Evolutionary conservation across 805 yeast species (phyloP), one percentile per base, ranked within the genome.

Genomic region (Spathaspora boniae): DNA sequence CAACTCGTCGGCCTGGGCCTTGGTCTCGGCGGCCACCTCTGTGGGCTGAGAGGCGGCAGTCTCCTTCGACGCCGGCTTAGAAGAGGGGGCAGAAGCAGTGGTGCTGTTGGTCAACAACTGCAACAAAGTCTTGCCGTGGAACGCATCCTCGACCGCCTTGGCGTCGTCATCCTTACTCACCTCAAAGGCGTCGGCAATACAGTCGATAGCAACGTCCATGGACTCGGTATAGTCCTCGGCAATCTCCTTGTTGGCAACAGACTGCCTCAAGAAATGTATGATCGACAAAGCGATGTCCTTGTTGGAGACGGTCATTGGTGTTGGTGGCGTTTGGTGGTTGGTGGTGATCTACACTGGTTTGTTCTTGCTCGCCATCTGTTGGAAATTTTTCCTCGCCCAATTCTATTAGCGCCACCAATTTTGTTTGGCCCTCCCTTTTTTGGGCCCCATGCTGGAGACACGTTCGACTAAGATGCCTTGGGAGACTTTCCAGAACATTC

Each of bases 181-280:
- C 33, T 70, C 80, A 56, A 82, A 91, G 8, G 95, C 87, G 50
- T 89, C 98, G 16, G 85, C 77, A 39, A 93, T 77, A 67, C 97
- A 87, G 54, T 87, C 96, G 46, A 88, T 74, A 42, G 98, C 98
- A 34, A 91, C 95, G 46, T 88, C 96, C 48, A 91, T 70, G 7
- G 96, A 86, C 48, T 93, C 98, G 38, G 73, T 72, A 54, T 80
- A 86, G 45, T 91, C 98, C 43, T 80, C 84, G 24, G 82, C 62
- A 30, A 89, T 75, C 28, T 74, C 74, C 28, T 85, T 84, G 43
- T 73, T 71, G 30, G 71, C 54, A 14, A 83, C 74, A 8, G 85
- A 62, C 12, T 65, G 50, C 48, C 76, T 72, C 48, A 93, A 71
- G 58, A 81, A 91, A 42, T 78, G 76, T 29, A 87, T 80, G 46